A percentile compares a stretch with the other conserved stretches of the same genome.
Evolutionary conservation across 225 moss, liverwort and hornwort species (phyloP).

Genomic region (Takakia lepidozioides): DNA sequence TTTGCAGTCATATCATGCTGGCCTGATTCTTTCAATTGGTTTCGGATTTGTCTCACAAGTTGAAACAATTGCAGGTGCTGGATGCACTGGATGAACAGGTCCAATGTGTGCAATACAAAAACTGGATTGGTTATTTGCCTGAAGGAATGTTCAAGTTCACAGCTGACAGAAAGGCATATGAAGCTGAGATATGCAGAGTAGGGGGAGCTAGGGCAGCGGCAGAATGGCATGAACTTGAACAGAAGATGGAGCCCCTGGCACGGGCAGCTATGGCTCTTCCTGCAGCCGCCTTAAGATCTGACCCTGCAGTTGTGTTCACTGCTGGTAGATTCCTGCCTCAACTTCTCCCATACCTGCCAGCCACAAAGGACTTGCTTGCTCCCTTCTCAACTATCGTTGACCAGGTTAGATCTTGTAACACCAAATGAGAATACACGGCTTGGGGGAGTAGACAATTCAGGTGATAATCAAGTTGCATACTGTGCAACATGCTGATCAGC

Average conservation of each 20-base stretch:
- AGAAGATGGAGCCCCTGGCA: constrained; percentile 58
- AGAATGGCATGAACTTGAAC: constrained; percentile 68
- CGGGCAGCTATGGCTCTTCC: constrained; percentile 73
- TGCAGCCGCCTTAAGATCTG: constrained; percentile 67
- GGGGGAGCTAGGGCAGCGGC: constrained; percentile 57
- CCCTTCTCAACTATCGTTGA: constrained; percentile 70
- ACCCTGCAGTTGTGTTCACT: constrained; percentile 61
- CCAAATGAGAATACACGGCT: too few species aligned
- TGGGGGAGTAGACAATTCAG: too few species aligned
- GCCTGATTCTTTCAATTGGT: too few species aligned
- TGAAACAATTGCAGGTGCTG: constrained; percentile 43
- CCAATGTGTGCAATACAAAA: constrained; percentile 72
- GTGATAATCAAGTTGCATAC: too few species aligned
- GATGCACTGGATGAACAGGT: constrained; percentile 70
- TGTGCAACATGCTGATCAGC: too few species aligned
- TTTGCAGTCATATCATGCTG: too few species aligned
- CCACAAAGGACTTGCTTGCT: constrained; percentile 50
- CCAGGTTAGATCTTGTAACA: too few species aligned
- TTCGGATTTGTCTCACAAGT: too few species aligned
- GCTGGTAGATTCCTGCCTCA: constrained; percentile 69
- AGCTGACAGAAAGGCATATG: constrained; percentile 58
- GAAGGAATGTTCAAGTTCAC: constrained; percentile 69
- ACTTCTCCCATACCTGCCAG: constrained; percentile 50
- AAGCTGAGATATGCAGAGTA: constrained; percentile 53
- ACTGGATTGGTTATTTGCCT: constrained; percentile 72